A percentile compares a stretch with the other conserved stretches of the same genome.
Evolutionary conservation across 1,284 basidiomycete genomes (phyloP).

Genomic region (Vanrija sp.): DNA sequence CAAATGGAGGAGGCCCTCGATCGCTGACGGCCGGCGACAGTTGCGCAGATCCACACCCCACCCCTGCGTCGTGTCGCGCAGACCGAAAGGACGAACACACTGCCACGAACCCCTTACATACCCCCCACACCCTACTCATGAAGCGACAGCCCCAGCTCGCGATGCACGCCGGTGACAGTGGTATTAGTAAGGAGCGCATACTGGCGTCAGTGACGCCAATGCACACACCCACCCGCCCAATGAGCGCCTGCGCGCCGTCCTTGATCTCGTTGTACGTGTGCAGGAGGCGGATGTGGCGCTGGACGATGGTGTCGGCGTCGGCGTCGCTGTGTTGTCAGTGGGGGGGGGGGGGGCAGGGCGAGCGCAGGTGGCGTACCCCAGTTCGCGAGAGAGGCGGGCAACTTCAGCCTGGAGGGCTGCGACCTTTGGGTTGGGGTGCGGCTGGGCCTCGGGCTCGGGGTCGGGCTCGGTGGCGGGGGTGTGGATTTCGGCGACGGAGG

Average conservation of each 20-base stretch:
- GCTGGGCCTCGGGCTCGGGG: neutral
- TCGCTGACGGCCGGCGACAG: too few species aligned
- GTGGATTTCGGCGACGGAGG: neutral
- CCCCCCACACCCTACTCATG: constrained; percentile 19
- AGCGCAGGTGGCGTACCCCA: constrained; percentile 25
- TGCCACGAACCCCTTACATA: too few species aligned
- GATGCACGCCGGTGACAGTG: constrained; percentile 41
- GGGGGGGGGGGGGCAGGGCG: neutral
- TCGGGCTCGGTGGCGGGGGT: too few species aligned
- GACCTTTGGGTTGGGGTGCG: constrained; percentile 9
- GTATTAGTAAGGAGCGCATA: constrained; percentile 36
- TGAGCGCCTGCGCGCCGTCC: constrained; percentile 44
- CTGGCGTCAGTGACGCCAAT: constrained; percentile 16
- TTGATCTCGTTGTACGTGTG: constrained; percentile 50
- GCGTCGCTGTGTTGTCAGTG: constrained; percentile 14
- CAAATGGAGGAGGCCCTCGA: too few species aligned
- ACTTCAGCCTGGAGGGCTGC: constrained; percentile 19
- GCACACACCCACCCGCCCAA: constrained; percentile 33
- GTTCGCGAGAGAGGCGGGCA: constrained; percentile 15
- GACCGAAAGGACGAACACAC: too few species aligned
- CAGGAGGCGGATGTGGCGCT: constrained; percentile 40
- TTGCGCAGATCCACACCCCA: too few species aligned
- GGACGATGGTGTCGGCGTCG: constrained; percentile 36
- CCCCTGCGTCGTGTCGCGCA: too few species aligned
- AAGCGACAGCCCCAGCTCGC: constrained; percentile 37